Conservation (phyloP, 495 filamentous ascomycete genomes). For the Penicillium herquei region DNA sequence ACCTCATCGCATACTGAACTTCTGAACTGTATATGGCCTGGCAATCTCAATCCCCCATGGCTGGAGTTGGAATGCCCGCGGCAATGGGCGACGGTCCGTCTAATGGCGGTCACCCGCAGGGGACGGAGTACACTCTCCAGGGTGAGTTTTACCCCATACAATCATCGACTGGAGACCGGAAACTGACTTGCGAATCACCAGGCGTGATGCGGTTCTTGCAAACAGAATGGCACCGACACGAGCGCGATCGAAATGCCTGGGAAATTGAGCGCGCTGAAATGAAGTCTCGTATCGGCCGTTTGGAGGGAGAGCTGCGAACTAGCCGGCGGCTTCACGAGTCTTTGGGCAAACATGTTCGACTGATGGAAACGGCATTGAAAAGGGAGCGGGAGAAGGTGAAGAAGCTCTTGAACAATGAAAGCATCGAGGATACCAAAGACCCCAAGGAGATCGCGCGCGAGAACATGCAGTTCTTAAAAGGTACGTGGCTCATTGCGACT, state of each 20-base stretch:
- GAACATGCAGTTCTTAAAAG: constrained; percentile 39
- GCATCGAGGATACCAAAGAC: constrained; percentile 42
- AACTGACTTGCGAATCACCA: constrained; percentile 29
- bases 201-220: constrained; percentile 99
- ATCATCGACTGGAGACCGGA: not conserved
- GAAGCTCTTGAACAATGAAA: constrained; percentile 46
- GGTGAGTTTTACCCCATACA: constrained; percentile 47
- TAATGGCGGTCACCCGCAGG: constrained; percentile 64
- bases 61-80: constrained; percentile 57
- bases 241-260: constrained; percentile 97
- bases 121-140: constrained; percentile 98
- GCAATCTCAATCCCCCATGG: constrained; percentile 65
- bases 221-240: constrained; percentile 98
- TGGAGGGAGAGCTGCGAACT: constrained; percentile 85
- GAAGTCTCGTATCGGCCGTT: constrained; percentile 94
- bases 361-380: constrained; percentile 87
- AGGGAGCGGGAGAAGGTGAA: constrained; percentile 60
- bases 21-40: constrained; percentile 51
- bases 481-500: constrained; percentile 18
- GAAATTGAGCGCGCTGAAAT: constrained; percentile 99
- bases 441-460: constrained; percentile 46
- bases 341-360: constrained; percentile 80
- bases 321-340: constrained; percentile 84
- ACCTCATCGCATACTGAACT: constrained; percentile 1
- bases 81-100: constrained; percentile 52